These are phyloP conservation scores for Fraxinus latifolia DNA, from an alignment of 305 asterid species.

Conservation along the genomic window DNA sequence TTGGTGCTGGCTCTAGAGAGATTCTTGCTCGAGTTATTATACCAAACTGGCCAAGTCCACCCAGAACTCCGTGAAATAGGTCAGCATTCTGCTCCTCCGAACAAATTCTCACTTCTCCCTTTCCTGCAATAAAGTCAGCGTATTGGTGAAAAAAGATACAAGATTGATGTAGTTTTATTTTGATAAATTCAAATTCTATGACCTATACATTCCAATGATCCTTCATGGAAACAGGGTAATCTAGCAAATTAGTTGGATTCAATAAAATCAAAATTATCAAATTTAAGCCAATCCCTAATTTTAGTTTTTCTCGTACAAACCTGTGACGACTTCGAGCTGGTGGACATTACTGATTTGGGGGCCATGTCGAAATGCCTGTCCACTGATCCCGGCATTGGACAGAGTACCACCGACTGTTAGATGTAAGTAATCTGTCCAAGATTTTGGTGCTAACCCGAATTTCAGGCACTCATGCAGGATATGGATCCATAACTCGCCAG, in stretches of 20 bases:
- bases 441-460: slow-evolving; percentile 72
- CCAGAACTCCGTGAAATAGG: slow-evolving; percentile 74
- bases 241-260: not conserved
- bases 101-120: slow-evolving; percentile 68
- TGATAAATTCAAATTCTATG: not conserved
- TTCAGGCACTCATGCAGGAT: slow-evolving; percentile 64
- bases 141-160: not conserved
- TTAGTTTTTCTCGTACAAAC: slow-evolving; percentile 35
- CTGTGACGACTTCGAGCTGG: slow-evolving; percentile 92
- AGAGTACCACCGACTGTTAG: slow-evolving; percentile 87
- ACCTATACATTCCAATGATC: not conserved
- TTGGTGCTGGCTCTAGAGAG: slow-evolving; percentile 74
- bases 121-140: slow-evolving; percentile 50
- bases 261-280: not conserved
- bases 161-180: not conserved
- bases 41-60: slow-evolving; percentile 94
- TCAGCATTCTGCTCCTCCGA: slow-evolving; percentile 79
- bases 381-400: slow-evolving; percentile 89
- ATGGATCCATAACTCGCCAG: slow-evolving; percentile 81
- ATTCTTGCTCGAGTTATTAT: slow-evolving; percentile 81
- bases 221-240: not conserved
- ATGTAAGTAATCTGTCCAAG: slow-evolving; percentile 93
- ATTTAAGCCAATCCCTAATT: not conserved
- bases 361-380: slow-evolving; percentile 88
- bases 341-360: slow-evolving; percentile 87